Base-by-base conservation (phyloP, 106 monocot species). In the Acanthochlamys bracteata region DNA sequence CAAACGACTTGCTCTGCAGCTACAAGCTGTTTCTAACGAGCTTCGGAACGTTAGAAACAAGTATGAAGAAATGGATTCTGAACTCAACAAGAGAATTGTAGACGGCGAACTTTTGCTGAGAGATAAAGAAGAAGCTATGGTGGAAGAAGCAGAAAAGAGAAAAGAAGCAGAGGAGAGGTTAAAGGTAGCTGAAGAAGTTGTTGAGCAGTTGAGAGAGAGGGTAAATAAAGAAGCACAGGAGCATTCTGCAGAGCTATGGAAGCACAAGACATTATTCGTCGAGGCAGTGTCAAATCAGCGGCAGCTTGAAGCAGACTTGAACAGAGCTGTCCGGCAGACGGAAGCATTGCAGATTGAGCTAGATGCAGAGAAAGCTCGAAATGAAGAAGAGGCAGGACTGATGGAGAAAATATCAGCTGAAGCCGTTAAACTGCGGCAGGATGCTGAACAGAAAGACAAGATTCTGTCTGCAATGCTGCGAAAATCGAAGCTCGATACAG, bases 401-500 rank as follows among this genome's bases (percentile, higher is more conserved):
- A 73, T 71, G 16, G 71, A 84, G 57, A 73, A 78, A 63, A 71
- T 93, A 4, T 75, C 76, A 15, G 71, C 43, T n/a, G 81, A 90
- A 68, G 55, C 75, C 2, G 59, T 16, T 42, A 76, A 47, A 57
- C 58, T 88, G 57, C 67, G 53, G 33, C 74, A 72, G 55, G 91
- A 88, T 52, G 56, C 66, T 0, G 88, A 88, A 55, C 91, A 88
- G 68, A 98, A 98, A 76, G 96, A 86, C 21, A 91, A 81, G 72
- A 81, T 98, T 0, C 66, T 98, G 23, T 91, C 91, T 0, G 96
- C 95, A 17, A 73, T 90, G 84, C 63, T 91, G 71, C 74, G 90
- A 69, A 96, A 90, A 59, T 84, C 88, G 7, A 88, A 92, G 80
- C 39, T 80, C 16, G 91, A 98, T 24, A 66, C 80, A 0, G 82